These are phyloP conservation scores for Penicillium macrosclerotiorum DNA, from an alignment of 495 filamentous ascomycete species.

Conservation along the genomic window DNA sequence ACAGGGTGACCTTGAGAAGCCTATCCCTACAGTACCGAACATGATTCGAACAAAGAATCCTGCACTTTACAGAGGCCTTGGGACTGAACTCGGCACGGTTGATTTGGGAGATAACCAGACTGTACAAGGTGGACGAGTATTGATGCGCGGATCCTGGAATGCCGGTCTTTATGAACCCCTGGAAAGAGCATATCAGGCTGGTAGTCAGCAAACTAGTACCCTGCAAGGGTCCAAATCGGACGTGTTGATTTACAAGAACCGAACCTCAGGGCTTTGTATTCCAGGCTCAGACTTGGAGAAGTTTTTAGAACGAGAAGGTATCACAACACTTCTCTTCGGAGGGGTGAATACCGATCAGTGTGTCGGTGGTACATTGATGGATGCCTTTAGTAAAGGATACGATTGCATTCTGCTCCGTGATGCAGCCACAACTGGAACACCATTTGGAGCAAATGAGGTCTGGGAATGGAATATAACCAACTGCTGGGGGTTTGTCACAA, in stretches of 20 bases:
- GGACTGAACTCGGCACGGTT: slow-evolving; percentile 39
- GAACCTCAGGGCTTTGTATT: slow-evolving; percentile 56
- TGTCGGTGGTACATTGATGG: slow-evolving; percentile 52
- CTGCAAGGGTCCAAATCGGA: slow-evolving; percentile 38
- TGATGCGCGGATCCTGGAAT: slow-evolving; percentile 57
- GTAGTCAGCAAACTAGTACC: slow-evolving; percentile 11
- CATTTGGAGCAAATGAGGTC: slow-evolving; percentile 35
- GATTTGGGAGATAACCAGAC: slow-evolving; percentile 33
- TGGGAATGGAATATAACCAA: slow-evolving; percentile 42
- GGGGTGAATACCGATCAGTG: slow-evolving; percentile 64
- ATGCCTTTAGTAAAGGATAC: slow-evolving; percentile 34
- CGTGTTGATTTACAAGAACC: slow-evolving; percentile 54
- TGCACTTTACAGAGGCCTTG: slow-evolving; percentile 35
- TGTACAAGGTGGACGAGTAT: slow-evolving; percentile 42
- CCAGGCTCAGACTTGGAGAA: slow-evolving; percentile 24
- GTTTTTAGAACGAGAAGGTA: slow-evolving; percentile 39
- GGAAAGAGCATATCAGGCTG: slow-evolving; percentile 31
- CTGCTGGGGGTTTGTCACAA: slow-evolving; percentile 40
- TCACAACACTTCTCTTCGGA: slow-evolving; percentile 50
- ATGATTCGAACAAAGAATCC: slow-evolving; percentile 10
- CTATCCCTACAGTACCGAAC: neutral
- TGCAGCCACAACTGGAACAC: slow-evolving; percentile 50
- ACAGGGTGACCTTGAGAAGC: neutral
- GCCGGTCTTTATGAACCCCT: slow-evolving; percentile 47
- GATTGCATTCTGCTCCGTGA: slow-evolving; percentile 56